These are phyloP conservation scores for Rhodotorula paludigena DNA, from an alignment of 768 basidiomycete genomes.

Conservation along the genomic window DNA sequence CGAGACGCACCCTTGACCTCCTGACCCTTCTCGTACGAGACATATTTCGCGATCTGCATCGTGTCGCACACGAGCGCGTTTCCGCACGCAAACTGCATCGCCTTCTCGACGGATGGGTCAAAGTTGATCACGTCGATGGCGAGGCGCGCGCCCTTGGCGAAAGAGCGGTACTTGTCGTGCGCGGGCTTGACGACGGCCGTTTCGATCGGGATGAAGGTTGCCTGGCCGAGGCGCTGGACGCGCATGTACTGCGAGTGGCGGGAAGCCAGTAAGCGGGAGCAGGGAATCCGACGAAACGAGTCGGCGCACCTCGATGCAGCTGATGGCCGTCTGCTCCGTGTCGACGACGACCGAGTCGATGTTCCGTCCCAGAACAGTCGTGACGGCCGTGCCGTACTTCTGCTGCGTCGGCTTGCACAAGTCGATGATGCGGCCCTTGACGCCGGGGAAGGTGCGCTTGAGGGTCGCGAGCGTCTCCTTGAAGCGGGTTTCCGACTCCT, in stretches of 20 bases:
- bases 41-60: slow-evolving; percentile 82
- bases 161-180: slow-evolving; percentile 88
- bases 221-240: slow-evolving; percentile 87
- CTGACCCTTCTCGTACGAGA: slow-evolving; percentile 89
- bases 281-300: background rate
- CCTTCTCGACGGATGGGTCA: slow-evolving; percentile 78
- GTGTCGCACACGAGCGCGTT: slow-evolving; percentile 92
- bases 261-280: background rate
- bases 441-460: slow-evolving; percentile 87
- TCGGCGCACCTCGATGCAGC: slow-evolving; percentile 78
- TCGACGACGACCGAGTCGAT: slow-evolving; percentile 95
- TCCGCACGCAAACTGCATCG: slow-evolving; percentile 94
- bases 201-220: slow-evolving; percentile 97
- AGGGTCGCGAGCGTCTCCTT: slow-evolving; percentile 80
- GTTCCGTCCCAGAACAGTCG: slow-evolving; percentile 86
- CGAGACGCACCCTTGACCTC: slow-evolving; percentile 88
- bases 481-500: slow-evolving; percentile 71
- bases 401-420: slow-evolving; percentile 88
- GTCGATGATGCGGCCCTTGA: slow-evolving; percentile 86
- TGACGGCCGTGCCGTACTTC: slow-evolving; percentile 87
- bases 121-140: slow-evolving; percentile 81
- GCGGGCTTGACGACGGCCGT: slow-evolving; percentile 90
- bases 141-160: slow-evolving; percentile 77
- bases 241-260: slow-evolving; percentile 74
- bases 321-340: slow-evolving; percentile 92